Evolutionary conservation across 495 filamentous ascomycete species (phyloP), one percentile per base, ranked within the genome.

Genomic region (Tetracladium setigerum): DNA sequence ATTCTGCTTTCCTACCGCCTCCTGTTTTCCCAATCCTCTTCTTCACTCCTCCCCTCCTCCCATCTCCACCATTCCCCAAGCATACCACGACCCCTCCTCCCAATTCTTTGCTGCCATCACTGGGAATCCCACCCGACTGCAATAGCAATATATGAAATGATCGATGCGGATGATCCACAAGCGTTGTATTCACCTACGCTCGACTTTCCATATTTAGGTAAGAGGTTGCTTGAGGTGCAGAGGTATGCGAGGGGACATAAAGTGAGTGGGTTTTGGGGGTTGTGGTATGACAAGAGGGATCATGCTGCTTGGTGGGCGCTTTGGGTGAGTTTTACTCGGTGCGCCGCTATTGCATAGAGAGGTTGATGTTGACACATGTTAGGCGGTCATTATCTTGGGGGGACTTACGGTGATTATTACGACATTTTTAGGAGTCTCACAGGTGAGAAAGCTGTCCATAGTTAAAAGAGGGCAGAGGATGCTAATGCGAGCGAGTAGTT

Each of bases 1-100:
- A 41, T 53, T 12, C 50, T 53, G 13, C 42, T 53, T 5, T 44
- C 50, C 39, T 53, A 48, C 33, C 50, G 50, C 5, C 45, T 53
- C 18, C 43, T 53, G 10, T 53, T 53, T 14, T 40, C 33, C 2
- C 50, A 48, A 32, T 37, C 8, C 15, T 13, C 12, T 22, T 9
- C 16, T 4, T 52, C 49, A 3, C 22, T 27, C 22, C 22, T 27
- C 22, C 22, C 22, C 7, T 27, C 22, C 7, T n/a, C n/a, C n/a
- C n/a, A n/a, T n/a, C n/a, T n/a, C n/a, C n/a, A n/a, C n/a, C n/a
- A n/a, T n/a, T 7, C 22, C 7, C 22, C 22, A 27, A 3, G 3
- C 7, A 3, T 7, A 3, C 22, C 22, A 3, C 7, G 3, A 3
- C 22, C 22, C 7, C 2, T 52, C 15, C 37, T 52, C 7, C 7